These are phyloP conservation scores for Verticillium nonalfalfae DNA, from an alignment of 2,329 filamentous ascomycete genomes.

Conservation along the genomic window DNA sequence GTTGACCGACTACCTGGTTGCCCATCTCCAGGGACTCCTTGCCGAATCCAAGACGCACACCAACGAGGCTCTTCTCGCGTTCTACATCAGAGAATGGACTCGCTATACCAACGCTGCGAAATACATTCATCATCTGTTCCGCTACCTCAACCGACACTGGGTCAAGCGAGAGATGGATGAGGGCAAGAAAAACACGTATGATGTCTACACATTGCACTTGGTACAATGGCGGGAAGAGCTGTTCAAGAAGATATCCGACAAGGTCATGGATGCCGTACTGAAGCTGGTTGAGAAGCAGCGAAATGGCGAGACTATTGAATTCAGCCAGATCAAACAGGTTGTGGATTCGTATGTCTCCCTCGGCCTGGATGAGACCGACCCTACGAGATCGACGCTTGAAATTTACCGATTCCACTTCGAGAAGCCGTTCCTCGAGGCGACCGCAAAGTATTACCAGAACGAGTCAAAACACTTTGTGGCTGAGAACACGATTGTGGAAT, in stretches of 20 bases:
- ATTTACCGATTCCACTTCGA: constrained; percentile 94
- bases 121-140: constrained; percentile 95
- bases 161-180: constrained; percentile 98
- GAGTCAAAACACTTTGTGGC: constrained; percentile 93
- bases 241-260: constrained; percentile 74
- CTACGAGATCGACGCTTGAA: constrained; percentile 88
- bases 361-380: constrained; percentile 87
- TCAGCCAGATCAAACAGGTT: constrained; percentile 92
- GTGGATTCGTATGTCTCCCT: constrained; percentile 95
- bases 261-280: constrained; percentile 92
- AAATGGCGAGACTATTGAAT: constrained; percentile 95
- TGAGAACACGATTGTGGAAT: constrained; percentile 96
- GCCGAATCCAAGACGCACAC: constrained; percentile 70
- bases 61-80: constrained; percentile 83
- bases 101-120: constrained; percentile 93
- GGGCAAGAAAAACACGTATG: constrained; percentile 96
- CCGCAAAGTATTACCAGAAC: constrained; percentile 77
- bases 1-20: constrained; percentile 75
- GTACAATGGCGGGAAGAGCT: constrained; percentile 94
- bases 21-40: constrained; percentile 68
- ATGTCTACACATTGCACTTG: constrained; percentile 94
- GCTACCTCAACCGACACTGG: constrained; percentile 96
- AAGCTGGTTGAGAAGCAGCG: constrained; percentile 96
- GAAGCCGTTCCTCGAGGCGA: constrained; percentile 81
- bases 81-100: constrained; percentile 96